A percentile compares a stretch with the other conserved stretches of the same genome.
Evolutionary conservation across 345 rosid species (phyloP).

Genomic region (Schrenkiella parvula): DNA sequence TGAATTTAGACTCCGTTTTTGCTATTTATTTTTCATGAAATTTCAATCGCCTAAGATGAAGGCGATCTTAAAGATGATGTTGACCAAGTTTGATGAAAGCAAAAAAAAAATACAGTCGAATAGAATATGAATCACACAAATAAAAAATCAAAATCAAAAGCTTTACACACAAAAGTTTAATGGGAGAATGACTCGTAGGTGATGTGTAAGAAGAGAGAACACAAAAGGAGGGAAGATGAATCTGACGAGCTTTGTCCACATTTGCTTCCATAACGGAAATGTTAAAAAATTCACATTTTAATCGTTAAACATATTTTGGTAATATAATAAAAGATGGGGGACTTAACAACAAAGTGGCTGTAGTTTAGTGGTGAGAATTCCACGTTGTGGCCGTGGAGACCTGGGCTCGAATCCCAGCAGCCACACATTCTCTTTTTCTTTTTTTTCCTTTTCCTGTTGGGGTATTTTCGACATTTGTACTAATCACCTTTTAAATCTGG

Average conservation of each 20-base stretch:
- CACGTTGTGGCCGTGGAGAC: constrained; percentile 92
- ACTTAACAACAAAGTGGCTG: constrained; percentile 35
- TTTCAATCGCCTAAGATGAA: constrained; percentile 10
- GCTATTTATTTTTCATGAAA: constrained; percentile 1
- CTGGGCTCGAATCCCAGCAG: constrained; percentile 92
- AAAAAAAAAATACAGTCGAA: neutral
- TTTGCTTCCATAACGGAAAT: neutral
- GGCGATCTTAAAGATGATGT: constrained; percentile 19
- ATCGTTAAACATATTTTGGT: fast-evolving
- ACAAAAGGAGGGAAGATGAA: neutral
- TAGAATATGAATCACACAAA: neutral
- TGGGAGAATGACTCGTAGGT: neutral
- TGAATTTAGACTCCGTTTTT: neutral
- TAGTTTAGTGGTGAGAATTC: constrained; percentile 82
- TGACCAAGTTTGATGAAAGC: constrained; percentile 16
- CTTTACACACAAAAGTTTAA: neutral
- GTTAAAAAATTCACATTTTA: neutral
- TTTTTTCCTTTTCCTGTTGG: too few species aligned
- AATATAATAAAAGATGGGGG: neutral
- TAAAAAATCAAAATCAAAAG: neutral
- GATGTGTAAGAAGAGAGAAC: neutral
- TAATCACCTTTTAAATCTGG: neutral
- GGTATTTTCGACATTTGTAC: neutral
- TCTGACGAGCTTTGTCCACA: neutral
- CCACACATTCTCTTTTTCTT: constrained; percentile 34